Conservation (phyloP, 352 stramenopile genomes). For the Globisporangium barbulae region DNA sequence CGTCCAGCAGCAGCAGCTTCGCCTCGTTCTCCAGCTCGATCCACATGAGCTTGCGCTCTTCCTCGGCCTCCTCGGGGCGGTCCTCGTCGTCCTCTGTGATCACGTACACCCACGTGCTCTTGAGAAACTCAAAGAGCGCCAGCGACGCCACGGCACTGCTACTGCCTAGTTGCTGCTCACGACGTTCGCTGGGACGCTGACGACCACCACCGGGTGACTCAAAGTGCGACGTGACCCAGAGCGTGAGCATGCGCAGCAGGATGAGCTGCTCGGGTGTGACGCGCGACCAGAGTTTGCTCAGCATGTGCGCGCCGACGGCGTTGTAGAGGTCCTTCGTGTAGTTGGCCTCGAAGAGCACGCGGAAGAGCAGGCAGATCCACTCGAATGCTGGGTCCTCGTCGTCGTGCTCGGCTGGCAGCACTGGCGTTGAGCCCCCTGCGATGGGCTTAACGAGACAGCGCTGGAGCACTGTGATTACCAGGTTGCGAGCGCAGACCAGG, state of each 20-base stretch:
- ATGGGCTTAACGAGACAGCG: constrained; percentile 53
- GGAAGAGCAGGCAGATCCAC: constrained; percentile 73
- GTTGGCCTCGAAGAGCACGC: constrained; percentile 45
- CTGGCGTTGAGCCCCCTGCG: neutral
- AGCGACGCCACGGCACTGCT: constrained; percentile 12
- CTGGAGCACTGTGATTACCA: constrained; percentile 75
- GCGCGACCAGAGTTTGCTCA: constrained; percentile 76
- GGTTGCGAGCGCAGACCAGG: constrained; percentile 61
- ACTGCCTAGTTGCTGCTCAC: constrained; percentile 2
- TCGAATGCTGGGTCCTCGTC: constrained; percentile 68
- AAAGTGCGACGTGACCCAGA: constrained; percentile 46
- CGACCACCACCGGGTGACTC: neutral
- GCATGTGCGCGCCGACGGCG: constrained; percentile 63
- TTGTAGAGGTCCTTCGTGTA: constrained; percentile 64
- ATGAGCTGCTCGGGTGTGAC: constrained; percentile 83
- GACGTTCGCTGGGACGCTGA: constrained; percentile 7
- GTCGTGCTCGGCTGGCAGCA: constrained; percentile 20
- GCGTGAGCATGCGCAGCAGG: constrained; percentile 67
- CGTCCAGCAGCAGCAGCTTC: constrained; percentile 71
- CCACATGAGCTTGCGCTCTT: constrained; percentile 69
- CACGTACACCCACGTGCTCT: constrained; percentile 51
- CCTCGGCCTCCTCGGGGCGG: constrained; percentile 51
- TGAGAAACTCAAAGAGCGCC: constrained; percentile 46
- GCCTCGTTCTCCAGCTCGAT: constrained; percentile 69
- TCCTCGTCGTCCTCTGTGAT: constrained; percentile 46